Conservation (phyloP, 1,139 yeast genomes). For the Yamadazyma kanchanaburiensis region DNA sequence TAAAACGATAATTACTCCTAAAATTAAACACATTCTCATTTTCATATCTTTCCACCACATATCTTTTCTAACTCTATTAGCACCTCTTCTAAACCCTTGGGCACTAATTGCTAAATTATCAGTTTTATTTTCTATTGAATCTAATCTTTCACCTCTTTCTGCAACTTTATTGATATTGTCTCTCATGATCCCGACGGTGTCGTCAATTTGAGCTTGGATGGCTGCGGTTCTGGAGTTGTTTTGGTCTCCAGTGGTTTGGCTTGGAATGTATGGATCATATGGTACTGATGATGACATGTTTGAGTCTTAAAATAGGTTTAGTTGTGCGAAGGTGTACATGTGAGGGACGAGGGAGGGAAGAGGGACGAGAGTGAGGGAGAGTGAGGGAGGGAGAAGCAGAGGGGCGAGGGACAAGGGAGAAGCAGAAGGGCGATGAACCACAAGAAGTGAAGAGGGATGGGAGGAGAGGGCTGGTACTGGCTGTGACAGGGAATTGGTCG, state of each 20-base stretch:
- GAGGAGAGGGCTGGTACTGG: too few relatives aligned
- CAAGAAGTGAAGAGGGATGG: too few relatives aligned
- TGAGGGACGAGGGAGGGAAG: too few relatives aligned
- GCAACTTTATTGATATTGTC: conserved; percentile 96
- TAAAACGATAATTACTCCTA: conserved; percentile 74
- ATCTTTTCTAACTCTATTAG: conserved; percentile 95
- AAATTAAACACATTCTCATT: conserved; percentile 88
- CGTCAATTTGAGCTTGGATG: conserved; percentile 90
- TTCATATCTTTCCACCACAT: conserved; percentile 99
- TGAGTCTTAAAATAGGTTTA: too few relatives aligned
- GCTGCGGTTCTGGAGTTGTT: conserved; percentile 74
- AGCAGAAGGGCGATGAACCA: too few relatives aligned
- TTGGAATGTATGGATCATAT: conserved; percentile 86
- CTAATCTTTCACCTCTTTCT: conserved; percentile 90
- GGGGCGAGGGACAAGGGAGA: too few relatives aligned
- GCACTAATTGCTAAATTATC: conserved; percentile 92
- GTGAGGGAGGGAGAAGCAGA: too few relatives aligned
- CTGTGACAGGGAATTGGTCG: too few relatives aligned
- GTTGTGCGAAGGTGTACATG: too few relatives aligned
- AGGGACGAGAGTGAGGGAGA: too few relatives aligned
- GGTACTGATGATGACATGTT: conserved; percentile 84
- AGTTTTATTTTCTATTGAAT: conserved; percentile 90
- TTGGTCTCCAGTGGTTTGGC: conserved; percentile 51
- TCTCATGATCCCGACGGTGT: conserved; percentile 97
- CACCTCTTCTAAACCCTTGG: conserved; percentile 94